Percentiles rank a stretch among this genome's conserved stretches.
Conservation (phyloP, 1,284 basidiomycete species). For the Athelia sp. region DNA sequence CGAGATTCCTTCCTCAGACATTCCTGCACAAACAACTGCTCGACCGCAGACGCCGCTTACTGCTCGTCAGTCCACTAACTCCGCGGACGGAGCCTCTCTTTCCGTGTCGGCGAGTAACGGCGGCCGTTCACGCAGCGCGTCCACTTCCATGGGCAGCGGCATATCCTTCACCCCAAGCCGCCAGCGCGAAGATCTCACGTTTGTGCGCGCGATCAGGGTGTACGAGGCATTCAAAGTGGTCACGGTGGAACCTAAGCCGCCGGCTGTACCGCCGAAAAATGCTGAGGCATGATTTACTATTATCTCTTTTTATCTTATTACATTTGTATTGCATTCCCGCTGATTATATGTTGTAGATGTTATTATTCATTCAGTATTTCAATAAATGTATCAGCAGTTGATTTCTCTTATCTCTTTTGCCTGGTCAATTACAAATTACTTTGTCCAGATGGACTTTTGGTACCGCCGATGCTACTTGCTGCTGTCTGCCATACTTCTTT, state of each 20-base stretch:
- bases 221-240: conserved; percentile 35
- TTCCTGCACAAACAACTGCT: conserved; percentile 14
- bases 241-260: no score
- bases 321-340: neutral
- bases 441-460: no score
- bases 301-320: neutral
- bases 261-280: neutral
- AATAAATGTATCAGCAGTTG: no score
- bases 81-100: conserved; percentile 6
- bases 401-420: no score
- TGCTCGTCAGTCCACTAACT: conserved; percentile 8
- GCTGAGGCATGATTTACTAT: neutral
- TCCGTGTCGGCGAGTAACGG: conserved; percentile 5
- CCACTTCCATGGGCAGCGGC: conserved; percentile 9
- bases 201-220: conserved; percentile 52
- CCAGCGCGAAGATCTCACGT: conserved; percentile 34
- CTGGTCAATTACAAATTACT: no score
- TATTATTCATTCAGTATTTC: no score
- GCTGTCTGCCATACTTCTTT: no score
- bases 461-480: no score
- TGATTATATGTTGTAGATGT: no score
- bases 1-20: conserved; percentile 13
- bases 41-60: conserved; percentile 9
- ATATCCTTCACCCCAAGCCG: conserved; percentile 9
- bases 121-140: conserved; percentile 6